Base-by-base conservation (phyloP, 2,329 filamentous ascomycete species). In the Fonsecaea pedrosoi region DNA sequence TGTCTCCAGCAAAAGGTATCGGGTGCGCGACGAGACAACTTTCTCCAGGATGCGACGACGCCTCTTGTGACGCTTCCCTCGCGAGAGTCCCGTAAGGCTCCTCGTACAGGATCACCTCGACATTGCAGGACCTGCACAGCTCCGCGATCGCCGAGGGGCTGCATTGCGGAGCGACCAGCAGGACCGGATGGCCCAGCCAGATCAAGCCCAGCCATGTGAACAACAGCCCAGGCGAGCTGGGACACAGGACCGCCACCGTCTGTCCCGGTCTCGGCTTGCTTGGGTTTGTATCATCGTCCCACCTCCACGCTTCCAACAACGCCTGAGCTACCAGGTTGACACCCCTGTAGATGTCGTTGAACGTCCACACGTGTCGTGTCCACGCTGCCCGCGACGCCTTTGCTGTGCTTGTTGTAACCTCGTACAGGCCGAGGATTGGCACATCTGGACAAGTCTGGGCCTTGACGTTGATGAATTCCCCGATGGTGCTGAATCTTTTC, bases 181-280 rank as follows among this genome's bases (percentile, higher is more conserved):
- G 74, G 1, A 86, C 85, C 0, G 83, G 79, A 70, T 81, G 80
- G 0, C 87, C 87, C 50, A 86, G 72, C 9, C 82, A 78, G 74
- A 89, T 85, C 48, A 90, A 77, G 0, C 82, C 87, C 1, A 90
- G 77, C 86, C 86, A 90, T 0, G 82, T 82, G 59, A 88, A 80
- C 0, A 89, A 77, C 62, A 90, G 88, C 9, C 85, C 81, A 0
- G 83, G 74, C 0, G 83, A 86, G 71, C 86, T 90, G 0, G 83
- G 79, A 65, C 83, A 85, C 0, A 90, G 74, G 9, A 90, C 73
- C 0, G 82, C 87, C 1, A 87, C 77, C 0, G 81, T 81, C 40
- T 68, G 48, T 10, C 61, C 54, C 5, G 25, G 25, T 25, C 25
- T 2, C 25, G 25, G 25, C 25, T 2, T 25, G 25, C 25, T 25